Evolutionary conservation across 805 yeast species (phyloP).

Genomic region (Tetrapisispora fleetii): DNA sequence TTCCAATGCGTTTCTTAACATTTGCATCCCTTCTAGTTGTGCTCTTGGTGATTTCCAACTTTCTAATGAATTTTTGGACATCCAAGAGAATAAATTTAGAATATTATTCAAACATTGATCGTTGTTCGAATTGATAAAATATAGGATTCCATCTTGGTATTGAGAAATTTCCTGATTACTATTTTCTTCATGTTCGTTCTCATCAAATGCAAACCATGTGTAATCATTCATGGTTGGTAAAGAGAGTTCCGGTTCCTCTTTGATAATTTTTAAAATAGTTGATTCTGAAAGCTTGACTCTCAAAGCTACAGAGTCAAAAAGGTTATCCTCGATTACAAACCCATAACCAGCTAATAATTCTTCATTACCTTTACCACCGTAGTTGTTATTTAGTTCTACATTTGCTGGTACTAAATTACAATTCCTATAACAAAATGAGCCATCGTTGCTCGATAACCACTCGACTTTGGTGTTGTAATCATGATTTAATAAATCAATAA

Average conservation of each 20-base stretch:
- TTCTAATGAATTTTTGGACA: constrained; percentile 31
- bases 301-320: constrained; percentile 54
- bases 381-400: constrained; percentile 62
- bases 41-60: constrained; percentile 37
- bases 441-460: constrained; percentile 41
- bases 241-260: constrained; percentile 28
- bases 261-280: constrained; percentile 24
- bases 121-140: constrained; percentile 23
- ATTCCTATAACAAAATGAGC: constrained; percentile 42
- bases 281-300: constrained; percentile 39
- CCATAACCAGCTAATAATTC: constrained; percentile 70
- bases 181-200: background rate
- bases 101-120: constrained; percentile 14
- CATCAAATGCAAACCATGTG: constrained; percentile 32
- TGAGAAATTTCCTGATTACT: constrained; percentile 5
- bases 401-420: constrained; percentile 17
- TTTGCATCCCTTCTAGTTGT: constrained; percentile 48
- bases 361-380: constrained; percentile 86
- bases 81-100: constrained; percentile 25
- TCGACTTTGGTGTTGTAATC: constrained; percentile 47
- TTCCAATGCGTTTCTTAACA: constrained; percentile 44
- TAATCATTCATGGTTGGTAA: constrained; percentile 33
- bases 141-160: constrained; percentile 27
- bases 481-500: constrained; percentile 74
- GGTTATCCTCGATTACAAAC: constrained; percentile 40